Evolutionary conservation across 371 early-diverging fungal genomes (phyloP).

Genomic region (Actinomucor elegans): DNA sequence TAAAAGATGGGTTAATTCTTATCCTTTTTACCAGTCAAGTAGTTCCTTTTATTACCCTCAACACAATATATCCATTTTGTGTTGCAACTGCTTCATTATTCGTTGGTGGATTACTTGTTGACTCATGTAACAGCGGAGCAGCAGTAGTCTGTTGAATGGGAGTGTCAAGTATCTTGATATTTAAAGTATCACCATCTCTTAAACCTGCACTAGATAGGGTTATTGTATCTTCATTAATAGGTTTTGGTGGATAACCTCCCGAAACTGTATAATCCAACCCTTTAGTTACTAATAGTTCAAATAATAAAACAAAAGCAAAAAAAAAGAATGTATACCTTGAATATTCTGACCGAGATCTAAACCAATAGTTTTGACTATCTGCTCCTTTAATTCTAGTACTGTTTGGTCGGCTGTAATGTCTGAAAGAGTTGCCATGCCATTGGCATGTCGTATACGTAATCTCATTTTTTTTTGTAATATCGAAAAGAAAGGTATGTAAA

Average conservation of each 20-base stretch:
- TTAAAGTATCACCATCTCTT: slow-evolving; percentile 40
- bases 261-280: slow-evolving; percentile 30
- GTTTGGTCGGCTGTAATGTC: slow-evolving; percentile 24
- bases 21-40: too few relatives aligned
- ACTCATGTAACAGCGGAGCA: background rate
- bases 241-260: slow-evolving; percentile 46
- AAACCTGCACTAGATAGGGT: slow-evolving; percentile 21
- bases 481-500: background rate
- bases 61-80: too few relatives aligned
- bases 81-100: too few relatives aligned
- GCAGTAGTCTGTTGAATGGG: background rate
- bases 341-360: slow-evolving; percentile 4
- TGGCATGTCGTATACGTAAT: slow-evolving; percentile 48
- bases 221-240: slow-evolving; percentile 16
- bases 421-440: slow-evolving; percentile 37
- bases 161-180: slow-evolving; percentile 19
- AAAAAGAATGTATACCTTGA: too few relatives aligned
- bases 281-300: too few relatives aligned
- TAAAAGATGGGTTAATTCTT: too few relatives aligned
- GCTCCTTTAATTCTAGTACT: slow-evolving; percentile 23
- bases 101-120: background rate
- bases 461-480: slow-evolving; percentile 29
- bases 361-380: slow-evolving; percentile 4
- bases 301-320: too few relatives aligned
- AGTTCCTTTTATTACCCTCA: too few relatives aligned